phyloP scores from a whole-genome alignment of 306 rosid species.

The Citrullus amarus region DNA sequence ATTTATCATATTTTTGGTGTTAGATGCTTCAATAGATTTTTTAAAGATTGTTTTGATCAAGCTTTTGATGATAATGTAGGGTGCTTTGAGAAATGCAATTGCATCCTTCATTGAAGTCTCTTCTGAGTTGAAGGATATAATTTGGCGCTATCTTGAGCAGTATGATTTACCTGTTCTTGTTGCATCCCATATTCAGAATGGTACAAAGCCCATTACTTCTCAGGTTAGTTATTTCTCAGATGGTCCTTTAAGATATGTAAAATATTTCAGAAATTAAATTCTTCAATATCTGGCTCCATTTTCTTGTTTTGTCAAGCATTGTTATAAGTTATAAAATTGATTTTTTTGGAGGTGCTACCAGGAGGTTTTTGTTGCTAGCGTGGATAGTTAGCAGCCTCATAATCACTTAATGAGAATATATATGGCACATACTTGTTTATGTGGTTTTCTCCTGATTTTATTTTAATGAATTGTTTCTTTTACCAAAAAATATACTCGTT shows the following conservation, averaged over 20 bases:
- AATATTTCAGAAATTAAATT: background rate
- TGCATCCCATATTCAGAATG: conserved; percentile 53
- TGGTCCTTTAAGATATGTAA: background rate
- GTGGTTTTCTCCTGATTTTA: background rate
- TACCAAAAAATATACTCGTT: background rate
- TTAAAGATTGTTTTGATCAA: conserved; percentile 16
- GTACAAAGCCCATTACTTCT: conserved; percentile 44
- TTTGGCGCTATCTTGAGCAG: conserved; percentile 92
- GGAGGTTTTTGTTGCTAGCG: background rate
- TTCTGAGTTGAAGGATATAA: conserved; percentile 56
- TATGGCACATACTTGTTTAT: background rate
- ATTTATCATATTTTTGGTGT: conserved; percentile 13
- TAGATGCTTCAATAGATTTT: conserved; percentile 14
- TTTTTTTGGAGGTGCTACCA: background rate
- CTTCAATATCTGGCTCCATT: too few relatives aligned
- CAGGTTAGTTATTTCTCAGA: conserved; percentile 42
- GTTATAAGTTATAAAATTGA: background rate
- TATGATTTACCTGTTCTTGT: conserved; percentile 94
- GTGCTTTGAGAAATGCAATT: conserved; percentile 86
- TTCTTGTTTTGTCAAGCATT: background rate
- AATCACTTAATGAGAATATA: background rate
- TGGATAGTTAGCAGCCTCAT: background rate
- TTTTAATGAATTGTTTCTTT: too few relatives aligned
- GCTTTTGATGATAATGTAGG: conserved; percentile 30
- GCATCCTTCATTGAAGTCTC: conserved; percentile 65